Conservation (phyloP, 192 early-diverging fungal genomes). For the Backusella sp. region DNA sequence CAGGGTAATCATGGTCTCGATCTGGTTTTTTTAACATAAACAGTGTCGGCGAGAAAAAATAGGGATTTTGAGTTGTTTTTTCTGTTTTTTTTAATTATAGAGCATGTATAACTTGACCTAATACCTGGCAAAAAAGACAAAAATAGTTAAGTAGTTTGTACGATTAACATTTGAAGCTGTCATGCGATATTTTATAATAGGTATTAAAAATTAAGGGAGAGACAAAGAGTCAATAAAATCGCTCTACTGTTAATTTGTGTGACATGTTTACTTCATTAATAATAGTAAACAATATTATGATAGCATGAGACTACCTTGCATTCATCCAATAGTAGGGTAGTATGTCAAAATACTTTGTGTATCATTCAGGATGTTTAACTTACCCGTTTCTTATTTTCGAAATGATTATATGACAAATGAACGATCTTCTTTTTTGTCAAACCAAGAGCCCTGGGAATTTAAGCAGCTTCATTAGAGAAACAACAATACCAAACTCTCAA, state of each 20-base stretch:
- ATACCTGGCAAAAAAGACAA: not conserved
- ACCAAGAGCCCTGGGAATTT: no score
- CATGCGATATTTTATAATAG: not conserved
- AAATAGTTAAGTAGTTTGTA: not conserved
- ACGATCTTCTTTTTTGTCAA: not conserved
- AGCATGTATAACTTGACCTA: not conserved
- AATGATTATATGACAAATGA: not conserved
- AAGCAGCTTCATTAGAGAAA: no score
- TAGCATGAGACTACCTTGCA: not conserved
- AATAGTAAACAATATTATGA: not conserved
- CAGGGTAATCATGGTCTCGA: not conserved
- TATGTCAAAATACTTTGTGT: not conserved
- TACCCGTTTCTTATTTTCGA: not conserved
- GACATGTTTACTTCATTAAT: not conserved
- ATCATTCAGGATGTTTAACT: not conserved
- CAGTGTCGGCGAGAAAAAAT: not conserved
- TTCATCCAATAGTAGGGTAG: not conserved
- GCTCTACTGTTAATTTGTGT: not conserved
- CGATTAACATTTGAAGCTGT: not conserved
- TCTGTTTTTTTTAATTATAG: no score
- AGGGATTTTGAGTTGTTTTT: not conserved
- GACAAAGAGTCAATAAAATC: not conserved
- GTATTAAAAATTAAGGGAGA: not conserved
- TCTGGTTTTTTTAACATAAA: not conserved
- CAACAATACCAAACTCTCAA: no score